Conservation (phyloP, 805 yeast species). For the Ogataea henricii region DNA sequence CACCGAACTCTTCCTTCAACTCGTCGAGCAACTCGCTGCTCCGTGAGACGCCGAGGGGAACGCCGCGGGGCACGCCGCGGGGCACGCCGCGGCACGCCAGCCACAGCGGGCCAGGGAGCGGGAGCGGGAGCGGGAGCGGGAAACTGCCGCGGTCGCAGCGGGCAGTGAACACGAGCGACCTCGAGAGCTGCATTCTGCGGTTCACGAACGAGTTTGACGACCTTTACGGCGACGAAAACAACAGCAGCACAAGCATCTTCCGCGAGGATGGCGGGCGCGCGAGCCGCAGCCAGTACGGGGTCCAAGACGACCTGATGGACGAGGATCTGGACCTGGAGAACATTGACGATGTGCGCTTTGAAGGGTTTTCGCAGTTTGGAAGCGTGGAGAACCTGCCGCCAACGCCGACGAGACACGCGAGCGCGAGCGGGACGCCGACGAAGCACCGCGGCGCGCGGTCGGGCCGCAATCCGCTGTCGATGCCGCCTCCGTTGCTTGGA, state of each 20-base stretch:
- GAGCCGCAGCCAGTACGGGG: not conserved
- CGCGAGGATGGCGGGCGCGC: conserved; percentile 20
- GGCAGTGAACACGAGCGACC: conserved; percentile 40
- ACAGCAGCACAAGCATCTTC: conserved; percentile 31
- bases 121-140: not conserved
- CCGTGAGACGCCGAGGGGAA: not conserved
- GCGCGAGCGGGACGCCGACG: conserved; percentile 21
- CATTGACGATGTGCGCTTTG: conserved; percentile 30
- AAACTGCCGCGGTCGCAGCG: conserved; percentile 26
- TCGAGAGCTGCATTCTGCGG: conserved; percentile 42
- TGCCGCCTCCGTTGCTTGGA: not conserved
- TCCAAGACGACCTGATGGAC: conserved; percentile 18
- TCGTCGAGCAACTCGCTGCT: conserved; percentile 7
- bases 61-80: conserved; percentile 19
- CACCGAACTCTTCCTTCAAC: conserved; percentile 13
- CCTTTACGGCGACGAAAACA: conserved; percentile 30
- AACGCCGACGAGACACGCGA: conserved; percentile 44
- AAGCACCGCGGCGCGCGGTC: conserved; percentile 12
- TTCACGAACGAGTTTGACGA: conserved; percentile 47
- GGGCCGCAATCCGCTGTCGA: conserved; percentile 8
- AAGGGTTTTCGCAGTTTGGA: conserved; percentile 27
- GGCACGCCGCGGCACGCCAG: not conserved
- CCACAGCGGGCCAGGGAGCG: conserved; percentile 15
- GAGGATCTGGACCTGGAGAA: conserved; percentile 32
- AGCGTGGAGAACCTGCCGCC: conserved; percentile 38